phyloP scores from a whole-genome alignment of 2,329 filamentous ascomycete species.

The Elsinoe necatrix region DNA sequence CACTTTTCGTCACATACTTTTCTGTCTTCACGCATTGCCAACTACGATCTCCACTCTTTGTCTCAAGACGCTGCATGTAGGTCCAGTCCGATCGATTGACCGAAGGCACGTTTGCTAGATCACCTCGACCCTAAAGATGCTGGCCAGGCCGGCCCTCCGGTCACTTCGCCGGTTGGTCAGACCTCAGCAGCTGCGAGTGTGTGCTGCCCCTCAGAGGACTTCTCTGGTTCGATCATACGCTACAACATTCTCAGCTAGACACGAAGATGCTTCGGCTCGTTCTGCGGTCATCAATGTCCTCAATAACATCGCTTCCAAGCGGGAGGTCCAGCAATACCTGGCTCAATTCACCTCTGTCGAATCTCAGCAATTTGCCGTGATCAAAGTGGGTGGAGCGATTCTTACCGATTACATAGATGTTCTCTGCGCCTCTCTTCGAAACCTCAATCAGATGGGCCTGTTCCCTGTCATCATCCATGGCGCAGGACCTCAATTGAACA shows the following conservation, averaged over 20 bases:
- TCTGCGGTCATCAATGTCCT: slow-evolving; percentile 82
- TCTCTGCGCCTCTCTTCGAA: slow-evolving; percentile 78
- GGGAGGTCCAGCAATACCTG: slow-evolving; percentile 94
- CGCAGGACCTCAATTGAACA: slow-evolving; percentile 89
- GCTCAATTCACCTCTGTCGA: slow-evolving; percentile 95
- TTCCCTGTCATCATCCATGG: slow-evolving; percentile 95
- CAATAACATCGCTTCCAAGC: slow-evolving; percentile 91
- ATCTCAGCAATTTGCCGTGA: slow-evolving; percentile 94
- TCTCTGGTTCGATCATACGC: slow-evolving; percentile 17
- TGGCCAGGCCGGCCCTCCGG: slow-evolving; percentile 15
- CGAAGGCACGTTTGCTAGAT: neutral
- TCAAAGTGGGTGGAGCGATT: slow-evolving; percentile 96
- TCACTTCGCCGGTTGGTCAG: slow-evolving; percentile 13
- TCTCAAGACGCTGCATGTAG: slow-evolving; percentile 10
- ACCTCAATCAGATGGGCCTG: slow-evolving; percentile 88
- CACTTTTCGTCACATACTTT: slow-evolving; percentile 10
- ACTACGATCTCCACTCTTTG: neutral
- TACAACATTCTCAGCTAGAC: slow-evolving; percentile 27
- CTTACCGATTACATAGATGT: slow-evolving; percentile 90
- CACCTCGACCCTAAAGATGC: slow-evolving; percentile 10
- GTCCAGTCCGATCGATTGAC: neutral
- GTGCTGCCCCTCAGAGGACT: slow-evolving; percentile 1
- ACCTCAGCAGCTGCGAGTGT: slow-evolving; percentile 7
- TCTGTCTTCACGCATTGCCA: neutral
- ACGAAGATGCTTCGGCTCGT: slow-evolving; percentile 54